Base-by-base conservation (phyloP, 1,284 basidiomycete genomes). In the Pseudozyma sp. region DNA sequence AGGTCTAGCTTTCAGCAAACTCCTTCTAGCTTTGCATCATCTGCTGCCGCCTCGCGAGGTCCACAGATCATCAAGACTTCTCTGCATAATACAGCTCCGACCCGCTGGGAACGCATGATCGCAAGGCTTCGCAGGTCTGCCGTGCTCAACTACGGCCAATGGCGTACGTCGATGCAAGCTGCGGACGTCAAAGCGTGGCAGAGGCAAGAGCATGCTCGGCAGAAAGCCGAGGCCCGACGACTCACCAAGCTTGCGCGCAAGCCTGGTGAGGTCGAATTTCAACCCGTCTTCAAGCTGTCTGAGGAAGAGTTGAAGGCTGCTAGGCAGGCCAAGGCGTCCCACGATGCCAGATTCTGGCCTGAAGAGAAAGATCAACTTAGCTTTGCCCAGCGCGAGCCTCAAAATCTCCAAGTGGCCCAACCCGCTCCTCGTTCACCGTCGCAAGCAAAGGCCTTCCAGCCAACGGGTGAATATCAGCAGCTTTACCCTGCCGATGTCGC, bases 221-320 rank as follows among this genome's bases (percentile, higher is more conserved):
- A 44, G 3, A 44, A 24, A 24, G 43, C 43, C 5, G 43, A 44
- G 7, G 7, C 7, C 2, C 6, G 19, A 8, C 19, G 43, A 14
- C 43, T 44, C 24, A 16, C 17, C 13, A 44, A 40, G 42, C 16
- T 45, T 8, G 45, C 31, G 1, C 51, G 24, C 2, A 35, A 37
- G 17, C 37, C 16, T 11, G 58, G 58, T 11, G 58, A 61, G 39
- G 17, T 53, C 42, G 51, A 61, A 45, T 46, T 54, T 31, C 16
- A 35, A 3, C 58, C 58, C 9, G 16, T 35, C 31, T 61, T 34
- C 40, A 9, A 35, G 5, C 24, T 16, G 24, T 19, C 57, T 11
- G 14, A 37, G 16, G 14, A 52, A n/a, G 50, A 60, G 33, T 31
- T 35, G 2, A 13, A 39, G 19, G 34, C n/a, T 8, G 14, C 7